Percentiles rank a stretch among this genome's conserved stretches.
Evolutionary conservation across 495 filamentous ascomycete genomes (phyloP).

Genomic region (Thermothielavioides terrestris): DNA sequence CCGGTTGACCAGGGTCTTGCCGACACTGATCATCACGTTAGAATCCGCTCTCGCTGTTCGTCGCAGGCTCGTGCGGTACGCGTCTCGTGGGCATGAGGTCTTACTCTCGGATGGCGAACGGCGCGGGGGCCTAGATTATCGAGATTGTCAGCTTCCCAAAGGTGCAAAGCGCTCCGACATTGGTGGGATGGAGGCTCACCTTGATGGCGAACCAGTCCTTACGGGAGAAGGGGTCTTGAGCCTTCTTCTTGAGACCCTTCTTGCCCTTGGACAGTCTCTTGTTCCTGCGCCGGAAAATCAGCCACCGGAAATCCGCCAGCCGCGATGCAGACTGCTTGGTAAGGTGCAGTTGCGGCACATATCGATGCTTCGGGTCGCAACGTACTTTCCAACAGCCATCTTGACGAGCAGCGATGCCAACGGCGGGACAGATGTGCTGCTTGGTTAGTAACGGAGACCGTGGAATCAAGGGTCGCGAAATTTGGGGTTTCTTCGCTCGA

Average conservation of each 20-base stretch:
- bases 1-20: conserved; percentile 98
- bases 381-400: conserved; percentile 92
- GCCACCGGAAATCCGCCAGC: conserved; percentile 19
- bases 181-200: conserved; percentile 43
- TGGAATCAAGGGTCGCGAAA: conserved; percentile 26
- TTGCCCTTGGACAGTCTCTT: conserved; percentile 99
- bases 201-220: conserved; percentile 99
- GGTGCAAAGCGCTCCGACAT: neutral
- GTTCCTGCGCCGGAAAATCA: conserved; percentile 65
- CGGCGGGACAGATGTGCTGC: conserved; percentile 23
- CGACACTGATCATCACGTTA: conserved; percentile 60
- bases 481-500: conserved; percentile 26
- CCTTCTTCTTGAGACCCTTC: conserved; percentile 99
- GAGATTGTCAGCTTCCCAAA: conserved; percentile 15
- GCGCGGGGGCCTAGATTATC: conserved; percentile 69
- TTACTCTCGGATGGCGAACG: conserved; percentile 95
- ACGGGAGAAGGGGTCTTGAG: conserved; percentile 89
- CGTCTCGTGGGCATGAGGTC: conserved; percentile 27
- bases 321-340: neutral
- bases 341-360: conserved; percentile 11
- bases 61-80: conserved; percentile 5
- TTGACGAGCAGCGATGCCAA: conserved; percentile 47
- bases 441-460: conserved; percentile 30
- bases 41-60: conserved; percentile 16
- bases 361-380: conserved; percentile 20